phyloP scores from a whole-genome alignment of 768 basidiomycete genomes.

The Lentinula detonsa region DNA sequence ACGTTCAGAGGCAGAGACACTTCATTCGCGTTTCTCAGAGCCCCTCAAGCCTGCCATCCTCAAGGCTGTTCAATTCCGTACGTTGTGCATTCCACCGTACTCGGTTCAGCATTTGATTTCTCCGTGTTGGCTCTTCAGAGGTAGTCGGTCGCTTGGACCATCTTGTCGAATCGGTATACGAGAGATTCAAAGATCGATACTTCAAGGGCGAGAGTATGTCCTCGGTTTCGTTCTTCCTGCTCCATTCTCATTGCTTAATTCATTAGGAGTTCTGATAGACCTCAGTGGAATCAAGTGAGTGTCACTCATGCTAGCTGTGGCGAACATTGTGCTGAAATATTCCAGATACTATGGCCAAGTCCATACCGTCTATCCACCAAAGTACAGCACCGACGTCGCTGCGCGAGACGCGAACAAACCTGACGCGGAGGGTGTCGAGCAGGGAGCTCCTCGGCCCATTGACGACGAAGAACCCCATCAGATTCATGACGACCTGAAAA shows the following conservation, averaged over 20 bases:
- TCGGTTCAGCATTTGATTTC: conserved; percentile 8
- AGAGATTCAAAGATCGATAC: conserved; percentile 95
- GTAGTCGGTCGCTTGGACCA: conserved; percentile 95
- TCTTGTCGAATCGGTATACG: conserved; percentile 90
- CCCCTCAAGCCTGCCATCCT: conserved; percentile 89
- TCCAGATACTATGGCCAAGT: conserved; percentile 78
- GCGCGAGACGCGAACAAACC: conserved; percentile 47
- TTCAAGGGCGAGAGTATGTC: conserved; percentile 85
- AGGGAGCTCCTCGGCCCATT: conserved; percentile 20
- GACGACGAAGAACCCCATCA: conserved; percentile 58
- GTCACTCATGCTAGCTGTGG: neutral
- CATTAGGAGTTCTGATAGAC: conserved; percentile 80
- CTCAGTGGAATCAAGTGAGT: conserved; percentile 79
- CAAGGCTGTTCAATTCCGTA: conserved; percentile 94
- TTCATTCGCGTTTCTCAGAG: conserved; percentile 90
- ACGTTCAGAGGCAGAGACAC: conserved; percentile 77
- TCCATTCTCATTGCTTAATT: neutral
- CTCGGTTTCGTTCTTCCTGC: neutral
- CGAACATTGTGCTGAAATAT: conserved; percentile 12
- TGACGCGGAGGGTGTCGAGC: conserved; percentile 24
- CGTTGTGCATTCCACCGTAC: conserved; percentile 29
- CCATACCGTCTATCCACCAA: conserved; percentile 70
- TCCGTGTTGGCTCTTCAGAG: conserved; percentile 47
- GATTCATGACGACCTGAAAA: conserved; percentile 74
- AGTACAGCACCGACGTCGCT: conserved; percentile 38